A percentile compares a stretch with the other conserved stretches of the same genome.
phyloP scores from a whole-genome alignment of 2,329 filamentous ascomycete species.

The Scedosporium apiospermum region DNA sequence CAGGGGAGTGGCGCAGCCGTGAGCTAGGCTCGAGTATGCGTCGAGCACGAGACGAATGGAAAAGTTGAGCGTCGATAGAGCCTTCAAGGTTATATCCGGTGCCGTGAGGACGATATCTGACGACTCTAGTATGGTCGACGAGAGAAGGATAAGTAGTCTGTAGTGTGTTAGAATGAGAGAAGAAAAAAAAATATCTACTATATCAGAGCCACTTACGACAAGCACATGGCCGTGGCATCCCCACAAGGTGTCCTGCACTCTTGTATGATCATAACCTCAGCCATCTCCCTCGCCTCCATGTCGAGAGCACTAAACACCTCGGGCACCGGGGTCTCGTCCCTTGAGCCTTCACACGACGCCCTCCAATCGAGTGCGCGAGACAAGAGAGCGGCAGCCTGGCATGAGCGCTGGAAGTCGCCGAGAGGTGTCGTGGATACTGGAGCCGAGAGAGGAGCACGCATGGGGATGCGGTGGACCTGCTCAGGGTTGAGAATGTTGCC shows the following conservation, averaged over 20 bases:
- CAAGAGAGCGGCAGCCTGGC: constrained; percentile 24
- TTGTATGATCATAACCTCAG: constrained; percentile 24
- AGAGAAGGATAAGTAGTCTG: constrained; percentile 23
- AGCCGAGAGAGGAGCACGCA: constrained; percentile 18
- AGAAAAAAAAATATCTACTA: not conserved
- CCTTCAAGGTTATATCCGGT: constrained; percentile 21
- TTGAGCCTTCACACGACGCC: constrained; percentile 8
- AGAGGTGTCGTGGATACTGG: constrained; percentile 18
- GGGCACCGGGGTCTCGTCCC: constrained; percentile 12
- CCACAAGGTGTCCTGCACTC: constrained; percentile 24
- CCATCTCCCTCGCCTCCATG: constrained; percentile 19
- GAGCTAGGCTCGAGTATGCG: constrained; percentile 23
- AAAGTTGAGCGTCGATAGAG: constrained; percentile 26
- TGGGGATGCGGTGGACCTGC: constrained; percentile 13
- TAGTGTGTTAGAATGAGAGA: not conserved
- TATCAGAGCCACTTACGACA: constrained; percentile 17
- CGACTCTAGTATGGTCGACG: constrained; percentile 21
- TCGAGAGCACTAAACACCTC: constrained; percentile 22
- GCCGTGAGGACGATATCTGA: constrained; percentile 13
- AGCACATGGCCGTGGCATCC: constrained; percentile 24
- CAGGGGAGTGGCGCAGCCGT: constrained; percentile 1
- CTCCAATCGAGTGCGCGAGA: constrained; percentile 19
- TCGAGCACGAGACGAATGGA: constrained; percentile 25
- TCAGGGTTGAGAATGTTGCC: constrained; percentile 13
- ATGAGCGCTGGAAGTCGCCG: constrained; percentile 24